These are phyloP conservation scores for Cercophora sp. DNA, from an alignment of 495 filamentous ascomycete genomes.

Conservation along the genomic window DNA sequence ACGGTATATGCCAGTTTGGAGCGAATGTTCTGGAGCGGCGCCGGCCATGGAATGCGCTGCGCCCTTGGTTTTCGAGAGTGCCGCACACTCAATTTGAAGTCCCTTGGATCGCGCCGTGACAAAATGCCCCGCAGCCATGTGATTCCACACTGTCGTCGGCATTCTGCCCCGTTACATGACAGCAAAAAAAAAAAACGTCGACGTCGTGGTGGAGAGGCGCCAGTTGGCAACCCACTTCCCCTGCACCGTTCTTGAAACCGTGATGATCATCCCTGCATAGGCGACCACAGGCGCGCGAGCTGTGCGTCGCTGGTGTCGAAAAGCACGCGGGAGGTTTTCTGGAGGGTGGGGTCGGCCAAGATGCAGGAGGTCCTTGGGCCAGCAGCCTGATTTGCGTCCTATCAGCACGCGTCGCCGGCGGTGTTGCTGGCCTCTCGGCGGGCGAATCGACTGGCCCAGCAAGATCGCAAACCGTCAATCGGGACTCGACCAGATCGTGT, in stretches of 20 bases:
- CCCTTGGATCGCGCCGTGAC: too few species aligned
- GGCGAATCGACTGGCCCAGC: conserved; percentile 14
- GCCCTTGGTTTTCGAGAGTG: too few species aligned
- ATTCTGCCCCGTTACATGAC: too few species aligned
- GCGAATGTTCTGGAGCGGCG: too few species aligned
- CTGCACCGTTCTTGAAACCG: conserved; percentile 19
- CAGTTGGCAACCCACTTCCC: background rate
- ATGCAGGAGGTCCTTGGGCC: conserved; percentile 13
- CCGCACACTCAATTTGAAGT: too few species aligned
- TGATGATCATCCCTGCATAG: conserved; percentile 21
- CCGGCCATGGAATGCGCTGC: too few species aligned
- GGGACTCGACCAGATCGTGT: conserved; percentile 13
- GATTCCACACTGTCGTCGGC: too few species aligned
- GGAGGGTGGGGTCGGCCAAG: conserved; percentile 5
- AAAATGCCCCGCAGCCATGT: too few species aligned
- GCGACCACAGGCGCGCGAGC: background rate
- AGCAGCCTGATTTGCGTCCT: conserved; percentile 23
- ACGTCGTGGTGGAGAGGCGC: too few species aligned
- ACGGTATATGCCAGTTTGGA: conserved; percentile 1
- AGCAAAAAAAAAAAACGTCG: too few species aligned
- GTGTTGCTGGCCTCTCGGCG: background rate
- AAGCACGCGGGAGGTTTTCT: background rate
- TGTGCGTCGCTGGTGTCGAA: background rate
- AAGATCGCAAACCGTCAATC: conserved; percentile 15
- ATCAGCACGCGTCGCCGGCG: conserved; percentile 21